These are phyloP conservation scores for Prunus kanzakura DNA, from an alignment of 306 rosid species.

Conservation along the genomic window DNA sequence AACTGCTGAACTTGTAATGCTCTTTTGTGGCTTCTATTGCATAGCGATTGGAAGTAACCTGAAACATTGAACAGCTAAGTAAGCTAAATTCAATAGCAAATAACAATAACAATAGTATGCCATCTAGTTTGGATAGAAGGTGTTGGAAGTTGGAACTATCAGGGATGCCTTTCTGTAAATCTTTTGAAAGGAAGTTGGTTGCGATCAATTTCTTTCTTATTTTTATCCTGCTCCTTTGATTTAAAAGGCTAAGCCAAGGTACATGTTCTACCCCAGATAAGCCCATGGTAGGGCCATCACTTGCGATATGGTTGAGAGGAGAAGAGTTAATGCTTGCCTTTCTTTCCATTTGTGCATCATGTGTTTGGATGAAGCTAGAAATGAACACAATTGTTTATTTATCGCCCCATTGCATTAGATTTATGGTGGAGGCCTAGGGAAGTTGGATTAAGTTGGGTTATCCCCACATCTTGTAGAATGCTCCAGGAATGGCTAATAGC, in stretches of 20 bases:
- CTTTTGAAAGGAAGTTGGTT: conserved; percentile 6
- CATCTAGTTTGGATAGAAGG: background rate
- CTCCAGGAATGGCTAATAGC: background rate
- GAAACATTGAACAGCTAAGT: conserved; percentile 30
- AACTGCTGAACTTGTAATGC: conserved; percentile 82
- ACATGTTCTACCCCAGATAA: background rate
- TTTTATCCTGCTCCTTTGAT: conserved; percentile 3
- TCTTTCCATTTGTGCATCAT: background rate
- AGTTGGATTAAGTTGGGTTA: background rate
- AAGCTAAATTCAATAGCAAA: conserved; percentile 8
- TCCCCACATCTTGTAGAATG: background rate
- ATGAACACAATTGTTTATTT: background rate
- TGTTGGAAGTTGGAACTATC: background rate
- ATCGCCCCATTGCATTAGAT: background rate
- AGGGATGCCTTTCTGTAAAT: background rate
- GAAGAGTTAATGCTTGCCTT: background rate
- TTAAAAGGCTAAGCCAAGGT: background rate
- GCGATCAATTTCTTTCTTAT: background rate
- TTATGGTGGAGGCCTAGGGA: background rate
- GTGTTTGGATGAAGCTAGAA: background rate
- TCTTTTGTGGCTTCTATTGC: conserved; percentile 81
- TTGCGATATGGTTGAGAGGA: background rate
- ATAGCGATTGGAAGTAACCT: conserved; percentile 89
- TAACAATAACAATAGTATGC: background rate
- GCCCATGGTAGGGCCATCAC: background rate